Conservation (phyloP, 495 filamentous ascomycete species). For the Hypoxylon crocopeplum region DNA sequence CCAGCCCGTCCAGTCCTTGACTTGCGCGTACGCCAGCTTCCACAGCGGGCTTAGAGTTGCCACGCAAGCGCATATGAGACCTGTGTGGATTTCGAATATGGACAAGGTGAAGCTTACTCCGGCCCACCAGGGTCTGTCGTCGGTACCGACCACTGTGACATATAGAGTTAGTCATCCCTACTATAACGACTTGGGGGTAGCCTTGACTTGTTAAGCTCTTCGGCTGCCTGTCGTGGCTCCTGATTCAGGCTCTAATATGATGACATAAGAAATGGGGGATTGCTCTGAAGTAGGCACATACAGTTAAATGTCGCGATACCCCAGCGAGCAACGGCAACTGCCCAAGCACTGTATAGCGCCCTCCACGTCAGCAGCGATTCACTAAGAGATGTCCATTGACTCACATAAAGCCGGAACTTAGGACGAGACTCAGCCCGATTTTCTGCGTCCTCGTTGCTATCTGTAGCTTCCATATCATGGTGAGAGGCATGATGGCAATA, state of each 20-base stretch:
- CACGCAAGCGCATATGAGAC: conserved; percentile 46
- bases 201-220: too few species aligned
- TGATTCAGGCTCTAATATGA: too few species aligned
- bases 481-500: conserved; percentile 37
- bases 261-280: background rate
- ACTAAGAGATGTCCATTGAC: background rate
- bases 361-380: conserved; percentile 6
- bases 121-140: conserved; percentile 35
- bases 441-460: conserved; percentile 23
- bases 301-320: conserved; percentile 33
- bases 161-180: background rate
- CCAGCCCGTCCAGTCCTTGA: conserved; percentile 26
- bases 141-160: conserved; percentile 16
- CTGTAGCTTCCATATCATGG: conserved; percentile 36
- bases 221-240: too few species aligned
- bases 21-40: conserved; percentile 20
- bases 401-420: conserved; percentile 36
- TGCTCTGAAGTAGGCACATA: conserved; percentile 9
- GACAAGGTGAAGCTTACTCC: conserved; percentile 40
- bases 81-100: conserved; percentile 49
- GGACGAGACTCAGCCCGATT: conserved; percentile 29
- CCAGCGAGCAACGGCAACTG: conserved; percentile 43
- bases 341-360: conserved; percentile 37
- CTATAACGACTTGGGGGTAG: background rate
- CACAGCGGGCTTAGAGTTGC: conserved; percentile 39